phyloP scores from a whole-genome alignment of 2,329 filamentous ascomycete genomes.

The Aspergillus novoparasiticus region DNA sequence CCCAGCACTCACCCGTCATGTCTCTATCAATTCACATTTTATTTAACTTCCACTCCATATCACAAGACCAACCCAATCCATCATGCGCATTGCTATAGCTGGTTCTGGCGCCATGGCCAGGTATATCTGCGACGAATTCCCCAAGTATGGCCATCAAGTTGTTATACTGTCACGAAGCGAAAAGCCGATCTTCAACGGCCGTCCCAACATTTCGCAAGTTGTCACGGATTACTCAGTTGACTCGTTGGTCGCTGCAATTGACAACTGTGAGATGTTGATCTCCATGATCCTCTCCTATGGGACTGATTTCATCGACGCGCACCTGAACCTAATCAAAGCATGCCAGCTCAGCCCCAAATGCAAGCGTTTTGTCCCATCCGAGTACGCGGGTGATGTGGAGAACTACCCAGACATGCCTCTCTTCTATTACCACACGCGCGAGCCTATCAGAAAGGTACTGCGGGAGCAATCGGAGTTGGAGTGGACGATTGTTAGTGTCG shows the following conservation, averaged over 20 bases:
- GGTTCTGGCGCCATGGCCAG: conserved; percentile 12
- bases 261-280: neutral
- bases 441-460: neutral
- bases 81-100: conserved; percentile 9
- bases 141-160: neutral
- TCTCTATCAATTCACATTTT: neutral
- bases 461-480: neutral
- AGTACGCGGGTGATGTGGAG: neutral
- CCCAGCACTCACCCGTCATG: neutral
- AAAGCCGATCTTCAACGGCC: neutral
- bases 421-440: neutral
- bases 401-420: neutral
- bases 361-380: neutral
- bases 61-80: neutral
- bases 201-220: neutral
- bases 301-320: neutral
- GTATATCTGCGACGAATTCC: conserved; percentile 14
- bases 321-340: neutral
- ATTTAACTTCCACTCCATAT: neutral
- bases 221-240: neutral
- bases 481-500: conserved; percentile 9
- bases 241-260: neutral
- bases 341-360: neutral
- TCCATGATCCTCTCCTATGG: neutral
- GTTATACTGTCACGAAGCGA: conserved; percentile 10